A percentile compares a stretch with the other conserved stretches of the same genome.
These are phyloP conservation scores for Lyophyllum semitale DNA, from an alignment of 768 basidiomycete genomes.

Conservation along the genomic window DNA sequence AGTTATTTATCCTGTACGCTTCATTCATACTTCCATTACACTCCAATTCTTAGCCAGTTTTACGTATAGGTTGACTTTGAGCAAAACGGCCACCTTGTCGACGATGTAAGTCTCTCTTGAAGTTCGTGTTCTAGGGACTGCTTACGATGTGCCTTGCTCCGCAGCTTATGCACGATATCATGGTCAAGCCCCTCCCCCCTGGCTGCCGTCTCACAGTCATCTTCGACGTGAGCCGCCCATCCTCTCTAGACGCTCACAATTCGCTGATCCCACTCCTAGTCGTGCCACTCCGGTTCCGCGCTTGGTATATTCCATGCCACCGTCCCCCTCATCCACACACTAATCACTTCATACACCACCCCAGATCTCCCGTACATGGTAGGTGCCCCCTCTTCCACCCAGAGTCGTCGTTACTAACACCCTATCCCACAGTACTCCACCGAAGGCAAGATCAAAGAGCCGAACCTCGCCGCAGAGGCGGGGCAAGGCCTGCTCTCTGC, in stretches of 20 bases:
- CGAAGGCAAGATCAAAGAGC: slow-evolving; percentile 94
- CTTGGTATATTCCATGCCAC: slow-evolving; percentile 48
- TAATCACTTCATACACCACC: not conserved
- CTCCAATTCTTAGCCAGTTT: not conserved
- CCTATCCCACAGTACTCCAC: slow-evolving; percentile 74
- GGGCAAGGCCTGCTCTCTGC: slow-evolving; percentile 85
- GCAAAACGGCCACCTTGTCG: slow-evolving; percentile 74
- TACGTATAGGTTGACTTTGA: slow-evolving; percentile 48
- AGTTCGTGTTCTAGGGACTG: too few relatives aligned
- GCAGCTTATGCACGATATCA: slow-evolving; percentile 74
- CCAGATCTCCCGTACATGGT: slow-evolving; percentile 74
- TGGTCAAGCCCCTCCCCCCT: slow-evolving; percentile 79
- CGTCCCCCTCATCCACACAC: not conserved
- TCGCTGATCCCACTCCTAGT: slow-evolving; percentile 39
- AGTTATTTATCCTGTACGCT: slow-evolving; percentile 89
- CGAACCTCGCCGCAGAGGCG: slow-evolving; percentile 84
- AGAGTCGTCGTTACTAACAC: not conserved
- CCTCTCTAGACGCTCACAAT: not conserved
- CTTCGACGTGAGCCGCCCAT: slow-evolving; percentile 60
- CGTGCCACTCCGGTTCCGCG: slow-evolving; percentile 88
- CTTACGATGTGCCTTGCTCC: slow-evolving; percentile 6
- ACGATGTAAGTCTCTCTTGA: slow-evolving; percentile 70
- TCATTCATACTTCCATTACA: slow-evolving; percentile 15
- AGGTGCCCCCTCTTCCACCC: slow-evolving; percentile 17
- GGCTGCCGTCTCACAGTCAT: slow-evolving; percentile 90